Evolutionary conservation across 352 stramenopile species (phyloP).

Genomic region (Discostella stelligera): DNA sequence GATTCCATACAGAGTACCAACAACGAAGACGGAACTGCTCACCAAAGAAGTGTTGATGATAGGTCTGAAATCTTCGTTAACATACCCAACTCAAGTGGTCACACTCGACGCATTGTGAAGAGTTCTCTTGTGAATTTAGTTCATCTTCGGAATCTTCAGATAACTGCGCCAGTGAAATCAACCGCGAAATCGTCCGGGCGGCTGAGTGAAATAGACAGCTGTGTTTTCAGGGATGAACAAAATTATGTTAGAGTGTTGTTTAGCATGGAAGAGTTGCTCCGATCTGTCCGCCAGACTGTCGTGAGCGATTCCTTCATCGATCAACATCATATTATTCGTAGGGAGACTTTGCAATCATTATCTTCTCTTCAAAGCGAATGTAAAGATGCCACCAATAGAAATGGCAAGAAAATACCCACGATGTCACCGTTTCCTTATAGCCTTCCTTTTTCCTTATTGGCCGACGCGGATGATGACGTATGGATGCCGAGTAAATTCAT

Average conservation of each 20-base stretch:
- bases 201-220: background rate
- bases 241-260: slow-evolving; percentile 17
- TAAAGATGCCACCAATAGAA: background rate
- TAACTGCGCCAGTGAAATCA: slow-evolving; percentile 10
- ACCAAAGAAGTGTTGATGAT: slow-evolving; percentile 17
- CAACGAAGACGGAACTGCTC: background rate
- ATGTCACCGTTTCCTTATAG: slow-evolving; percentile 19
- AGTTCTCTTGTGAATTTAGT: slow-evolving; percentile 24
- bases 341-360: background rate
- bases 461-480: slow-evolving; percentile 31
- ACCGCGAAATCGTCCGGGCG: slow-evolving; percentile 10
- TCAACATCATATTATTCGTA: background rate
- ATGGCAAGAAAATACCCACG: background rate
- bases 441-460: slow-evolving; percentile 28
- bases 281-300: slow-evolving; percentile 26
- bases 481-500: slow-evolving; percentile 29
- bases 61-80: slow-evolving; percentile 38
- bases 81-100: slow-evolving; percentile 12
- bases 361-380: slow-evolving; percentile 16
- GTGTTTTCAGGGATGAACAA: background rate
- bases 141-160: slow-evolving; percentile 33
- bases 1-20: slow-evolving; percentile 14
- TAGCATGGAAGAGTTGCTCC: slow-evolving; percentile 32
- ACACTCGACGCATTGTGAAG: slow-evolving; percentile 25
- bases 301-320: background rate